A percentile compares a stretch with the other conserved stretches of the same genome.
Evolutionary conservation across 192 early-diverging fungal genomes (phyloP).

Genomic region (Chytriomyces hyalinus): DNA sequence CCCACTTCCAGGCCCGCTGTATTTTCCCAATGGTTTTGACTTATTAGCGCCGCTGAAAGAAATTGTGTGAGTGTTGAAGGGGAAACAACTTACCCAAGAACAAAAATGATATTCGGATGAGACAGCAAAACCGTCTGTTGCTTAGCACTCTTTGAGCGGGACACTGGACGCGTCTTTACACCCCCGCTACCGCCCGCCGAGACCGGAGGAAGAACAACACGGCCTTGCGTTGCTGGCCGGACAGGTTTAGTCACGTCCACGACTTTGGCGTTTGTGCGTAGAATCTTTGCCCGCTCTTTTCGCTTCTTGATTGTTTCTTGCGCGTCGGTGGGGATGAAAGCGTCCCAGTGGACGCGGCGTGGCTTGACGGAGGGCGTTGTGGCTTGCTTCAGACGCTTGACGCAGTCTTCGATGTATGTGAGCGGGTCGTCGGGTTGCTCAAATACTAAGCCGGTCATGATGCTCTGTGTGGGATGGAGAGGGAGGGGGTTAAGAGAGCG

Average conservation of each 20-base stretch:
- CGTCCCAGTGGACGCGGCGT: constrained; percentile 49
- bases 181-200: not conserved
- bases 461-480: constrained; percentile 39
- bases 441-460: constrained; percentile 55
- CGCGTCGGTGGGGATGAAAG: constrained; percentile 47
- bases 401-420: constrained; percentile 58
- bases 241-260: not conserved
- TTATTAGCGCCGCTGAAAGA: not conserved
- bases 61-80: not conserved
- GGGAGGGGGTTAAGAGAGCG: constrained; percentile 9
- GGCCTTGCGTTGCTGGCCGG: not conserved
- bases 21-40: constrained; percentile 29
- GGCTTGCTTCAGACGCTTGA: constrained; percentile 42
- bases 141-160: no score
- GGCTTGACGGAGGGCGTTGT: constrained; percentile 36
- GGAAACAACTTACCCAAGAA: constrained; percentile 24
- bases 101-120: constrained; percentile 42
- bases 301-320: constrained; percentile 35
- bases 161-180: no score
- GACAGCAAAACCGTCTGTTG: not conserved
- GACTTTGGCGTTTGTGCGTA: constrained; percentile 5
- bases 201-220: not conserved
- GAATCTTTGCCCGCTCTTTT: constrained; percentile 16
- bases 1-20: constrained; percentile 63
- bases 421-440: constrained; percentile 56